Conservation (phyloP, 164 flowering plant genomes). For the Berberis thunbergii region DNA sequence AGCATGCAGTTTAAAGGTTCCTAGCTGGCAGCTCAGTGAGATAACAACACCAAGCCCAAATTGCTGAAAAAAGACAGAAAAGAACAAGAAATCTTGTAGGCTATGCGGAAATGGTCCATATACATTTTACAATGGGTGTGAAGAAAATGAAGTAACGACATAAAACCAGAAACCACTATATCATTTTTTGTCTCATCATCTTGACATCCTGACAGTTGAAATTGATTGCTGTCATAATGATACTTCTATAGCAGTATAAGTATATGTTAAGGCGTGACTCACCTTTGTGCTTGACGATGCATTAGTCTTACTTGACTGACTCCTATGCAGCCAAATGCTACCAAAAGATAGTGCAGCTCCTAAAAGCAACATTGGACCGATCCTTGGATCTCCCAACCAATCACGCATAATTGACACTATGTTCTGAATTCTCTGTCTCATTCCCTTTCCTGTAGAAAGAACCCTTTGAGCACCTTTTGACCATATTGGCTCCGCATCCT, state of each 20-base stretch:
- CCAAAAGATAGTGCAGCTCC: conserved; percentile 64
- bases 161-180: neutral
- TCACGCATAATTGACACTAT: conserved; percentile 23
- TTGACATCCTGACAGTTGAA: neutral
- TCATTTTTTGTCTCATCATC: neutral
- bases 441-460: conserved; percentile 32
- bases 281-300: conserved; percentile 11
- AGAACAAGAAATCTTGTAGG: no score
- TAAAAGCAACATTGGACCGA: conserved; percentile 70
- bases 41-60: no score
- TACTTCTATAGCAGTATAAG: neutral
- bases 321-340: conserved; percentile 49
- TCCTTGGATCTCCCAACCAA: conserved; percentile 62
- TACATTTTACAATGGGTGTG: neutral
- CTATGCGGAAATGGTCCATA: neutral
- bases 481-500: conserved; percentile 53
- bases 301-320: conserved; percentile 27
- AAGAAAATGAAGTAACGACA: neutral
- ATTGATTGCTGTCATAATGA: neutral
- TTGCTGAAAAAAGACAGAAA: no score
- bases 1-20: no score
- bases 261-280: neutral
- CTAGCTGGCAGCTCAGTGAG: no score
- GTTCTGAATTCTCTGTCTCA: conserved; percentile 32
- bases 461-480: conserved; percentile 37